These are phyloP conservation scores for Neohortaea acidophila DNA, from an alignment of 495 filamentous ascomycete genomes.

Conservation along the genomic window DNA sequence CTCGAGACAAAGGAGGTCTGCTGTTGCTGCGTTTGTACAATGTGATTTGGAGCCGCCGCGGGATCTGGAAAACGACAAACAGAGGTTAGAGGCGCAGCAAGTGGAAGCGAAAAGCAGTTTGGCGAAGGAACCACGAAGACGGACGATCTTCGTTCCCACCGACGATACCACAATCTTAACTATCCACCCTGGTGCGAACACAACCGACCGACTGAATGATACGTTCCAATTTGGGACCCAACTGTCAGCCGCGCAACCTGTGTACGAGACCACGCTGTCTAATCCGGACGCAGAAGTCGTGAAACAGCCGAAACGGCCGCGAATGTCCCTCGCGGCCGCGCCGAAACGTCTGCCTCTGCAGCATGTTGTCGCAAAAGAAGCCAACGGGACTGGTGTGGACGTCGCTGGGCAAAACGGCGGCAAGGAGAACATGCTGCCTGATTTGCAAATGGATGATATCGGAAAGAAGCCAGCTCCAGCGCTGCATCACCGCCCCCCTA, in stretches of 20 bases:
- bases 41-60: too few species aligned
- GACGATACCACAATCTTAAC: constrained; percentile 31
- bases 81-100: too few species aligned
- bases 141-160: constrained; percentile 31
- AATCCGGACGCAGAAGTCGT: too few species aligned
- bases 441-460: constrained; percentile 1
- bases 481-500: too few species aligned
- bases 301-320: background rate
- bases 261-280: too few species aligned
- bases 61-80: too few species aligned
- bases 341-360: constrained; percentile 26
- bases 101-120: background rate
- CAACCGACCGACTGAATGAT: constrained; percentile 7
- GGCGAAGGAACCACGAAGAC: constrained; percentile 25
- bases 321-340: constrained; percentile 25
- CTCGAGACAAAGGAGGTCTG: too few species aligned
- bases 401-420: constrained; percentile 24
- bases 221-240: constrained; percentile 15
- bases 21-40: too few species aligned
- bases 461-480: background rate
- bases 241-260: background rate
- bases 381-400: constrained; percentile 12
- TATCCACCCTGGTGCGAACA: constrained; percentile 27
- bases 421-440: constrained; percentile 32
- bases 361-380: constrained; percentile 12